Base-by-base conservation (phyloP, 306 rosid genomes). In the Gastrolobium bilobum region DNA sequence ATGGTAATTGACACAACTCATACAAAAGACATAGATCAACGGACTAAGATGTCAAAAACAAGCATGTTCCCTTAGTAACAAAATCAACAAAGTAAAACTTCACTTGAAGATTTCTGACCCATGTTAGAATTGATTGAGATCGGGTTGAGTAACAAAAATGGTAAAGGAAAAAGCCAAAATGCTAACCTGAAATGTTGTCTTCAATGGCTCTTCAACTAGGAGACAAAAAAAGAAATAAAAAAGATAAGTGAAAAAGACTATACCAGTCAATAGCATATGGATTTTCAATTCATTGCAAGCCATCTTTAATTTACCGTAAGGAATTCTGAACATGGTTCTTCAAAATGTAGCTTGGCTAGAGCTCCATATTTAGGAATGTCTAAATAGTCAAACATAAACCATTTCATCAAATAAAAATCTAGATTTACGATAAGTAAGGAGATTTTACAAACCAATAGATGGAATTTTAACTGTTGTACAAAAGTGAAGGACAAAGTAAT, bases 181-280 rank as follows among this genome's bases (percentile, higher is more conserved):
- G 84, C 84, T 29, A 76, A 93, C 97, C 96, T 89, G 84, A 86
- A 91, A 93, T 20, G 97, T 73, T 73, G 37, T 81, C 84, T 76
- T 85, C 84, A 91, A 40, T 57, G 92, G 90, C 54, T 84, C 89
- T 47, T 93, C 92, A 58, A 89, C 96, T 90, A 79, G 2, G 29
- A 35, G 82, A 15, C 3, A 20, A 61, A 31, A 10, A 46, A 56
- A 3, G 38, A 34, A 34, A 50, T 10, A 0, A 67, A n/a, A 4
- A 40, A 37, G 0, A 35, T 20, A 20, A 42, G 58, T 73, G 46
- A 84, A 78, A 30, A 50, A n/a, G n/a, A n/a, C n/a, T n/a, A n/a
- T n/a, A n/a, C n/a, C n/a, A 20, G 26, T 1, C 26, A 20, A 20
- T 20, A 0, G 26, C 26, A 20, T 20, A 20, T 20, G 1, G 26